Conservation (phyloP, 1,284 basidiomycete species). For the Rhodotorula sp. region DNA sequence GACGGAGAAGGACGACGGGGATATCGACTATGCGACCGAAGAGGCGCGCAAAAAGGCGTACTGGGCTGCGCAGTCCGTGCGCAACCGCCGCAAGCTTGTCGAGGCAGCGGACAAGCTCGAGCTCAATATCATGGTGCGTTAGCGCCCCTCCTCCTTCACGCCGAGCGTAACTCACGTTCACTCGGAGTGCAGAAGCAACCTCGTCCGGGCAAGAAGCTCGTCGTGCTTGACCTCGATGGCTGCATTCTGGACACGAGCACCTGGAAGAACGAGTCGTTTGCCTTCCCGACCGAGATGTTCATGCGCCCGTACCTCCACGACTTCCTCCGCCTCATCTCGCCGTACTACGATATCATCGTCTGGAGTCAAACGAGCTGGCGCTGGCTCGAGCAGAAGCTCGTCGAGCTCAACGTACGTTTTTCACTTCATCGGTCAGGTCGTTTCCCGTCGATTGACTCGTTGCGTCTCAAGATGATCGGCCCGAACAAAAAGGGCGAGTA, state of each 20-base stretch:
- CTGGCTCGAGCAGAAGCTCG: slow-evolving; percentile 87
- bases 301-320: slow-evolving; percentile 74
- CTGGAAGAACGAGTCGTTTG: slow-evolving; percentile 36
- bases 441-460: background rate
- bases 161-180: no score
- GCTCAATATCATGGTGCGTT: slow-evolving; percentile 63
- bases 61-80: slow-evolving; percentile 53
- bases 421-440: slow-evolving; percentile 37
- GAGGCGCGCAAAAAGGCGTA: slow-evolving; percentile 14
- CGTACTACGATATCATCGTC: slow-evolving; percentile 71
- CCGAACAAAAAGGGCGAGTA: slow-evolving; percentile 59
- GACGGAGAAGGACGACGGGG: slow-evolving; percentile 75
- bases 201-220: slow-evolving; percentile 70
- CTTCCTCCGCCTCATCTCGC: slow-evolving; percentile 75
- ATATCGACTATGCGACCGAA: slow-evolving; percentile 57
- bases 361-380: slow-evolving; percentile 73
- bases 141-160: background rate
- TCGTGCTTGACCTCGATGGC: slow-evolving; percentile 81
- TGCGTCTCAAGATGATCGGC: slow-evolving; percentile 64
- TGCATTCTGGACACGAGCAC: slow-evolving; percentile 52
- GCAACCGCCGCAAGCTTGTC: slow-evolving; percentile 68
- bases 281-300: slow-evolving; percentile 59
- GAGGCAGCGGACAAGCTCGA: slow-evolving; percentile 66
- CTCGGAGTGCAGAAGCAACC: slow-evolving; percentile 24
- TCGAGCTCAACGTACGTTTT: slow-evolving; percentile 63